phyloP scores from a whole-genome alignment of 495 filamentous ascomycete species.

The Aspergillus avenaceus region DNA sequence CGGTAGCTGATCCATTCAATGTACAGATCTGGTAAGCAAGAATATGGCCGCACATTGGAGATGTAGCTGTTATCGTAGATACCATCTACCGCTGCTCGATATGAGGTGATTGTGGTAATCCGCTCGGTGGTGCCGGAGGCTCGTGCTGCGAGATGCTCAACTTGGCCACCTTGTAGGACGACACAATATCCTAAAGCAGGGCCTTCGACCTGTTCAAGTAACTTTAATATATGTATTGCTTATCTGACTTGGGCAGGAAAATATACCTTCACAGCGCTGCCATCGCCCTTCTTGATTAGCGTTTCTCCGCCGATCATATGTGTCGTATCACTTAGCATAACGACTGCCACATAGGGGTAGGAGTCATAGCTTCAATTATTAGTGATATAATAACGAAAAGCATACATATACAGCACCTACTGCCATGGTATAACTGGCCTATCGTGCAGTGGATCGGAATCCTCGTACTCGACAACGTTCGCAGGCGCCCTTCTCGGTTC shows the following conservation, averaged over 20 bases:
- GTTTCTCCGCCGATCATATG: slow-evolving; percentile 34
- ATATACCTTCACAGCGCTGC: slow-evolving; percentile 19
- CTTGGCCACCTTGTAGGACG: slow-evolving; percentile 30
- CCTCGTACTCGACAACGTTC: slow-evolving; percentile 5
- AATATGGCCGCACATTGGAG: slow-evolving; percentile 28
- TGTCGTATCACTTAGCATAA: slow-evolving; percentile 31
- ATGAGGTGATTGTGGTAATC: slow-evolving; percentile 31
- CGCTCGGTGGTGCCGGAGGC: slow-evolving; percentile 25
- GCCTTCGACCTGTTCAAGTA: slow-evolving; percentile 19
- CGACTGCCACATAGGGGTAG: slow-evolving; percentile 32
- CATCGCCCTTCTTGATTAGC: slow-evolving; percentile 27
- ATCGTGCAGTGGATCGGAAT: slow-evolving; percentile 18
- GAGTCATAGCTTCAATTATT: slow-evolving; percentile 17
- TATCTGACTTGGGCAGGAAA: neutral
- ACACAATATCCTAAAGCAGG: slow-evolving; percentile 13
- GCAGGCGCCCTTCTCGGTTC: slow-evolving; percentile 19
- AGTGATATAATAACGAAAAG: neutral
- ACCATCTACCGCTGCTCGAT: slow-evolving; percentile 19
- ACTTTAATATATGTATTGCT: neutral
- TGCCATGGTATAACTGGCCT: neutral
- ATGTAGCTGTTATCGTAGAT: slow-evolving; percentile 27
- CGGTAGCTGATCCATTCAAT: slow-evolving; percentile 27
- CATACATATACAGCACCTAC: neutral
- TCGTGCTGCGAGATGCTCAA: slow-evolving; percentile 28
- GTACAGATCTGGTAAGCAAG: slow-evolving; percentile 21